Percentiles rank a stretch among this genome's conserved stretches.
phyloP scores from a whole-genome alignment of 495 filamentous ascomycete species.

The Cercophora scortea region DNA sequence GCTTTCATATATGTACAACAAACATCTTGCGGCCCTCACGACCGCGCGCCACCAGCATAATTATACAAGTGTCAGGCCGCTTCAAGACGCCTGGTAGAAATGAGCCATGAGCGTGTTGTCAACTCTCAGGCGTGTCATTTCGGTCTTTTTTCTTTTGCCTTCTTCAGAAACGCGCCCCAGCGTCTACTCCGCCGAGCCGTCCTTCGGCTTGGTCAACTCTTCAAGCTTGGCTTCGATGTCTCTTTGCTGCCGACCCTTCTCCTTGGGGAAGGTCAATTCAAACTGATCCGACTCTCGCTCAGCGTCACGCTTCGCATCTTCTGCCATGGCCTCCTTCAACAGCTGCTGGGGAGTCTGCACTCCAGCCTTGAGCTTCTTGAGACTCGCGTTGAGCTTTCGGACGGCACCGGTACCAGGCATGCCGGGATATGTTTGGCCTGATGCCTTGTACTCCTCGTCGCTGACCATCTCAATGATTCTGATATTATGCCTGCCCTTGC shows the following conservation, averaged over 20 bases:
- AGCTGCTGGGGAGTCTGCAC: slow-evolving; percentile 1
- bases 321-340: slow-evolving; percentile 31
- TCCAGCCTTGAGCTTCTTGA: slow-evolving; percentile 13
- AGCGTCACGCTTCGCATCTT: slow-evolving; percentile 18
- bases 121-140: too few species aligned
- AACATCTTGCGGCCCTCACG: too few species aligned
- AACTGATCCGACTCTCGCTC: not conserved
- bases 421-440: slow-evolving; percentile 37
- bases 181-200: not conserved
- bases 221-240: slow-evolving; percentile 12
- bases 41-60: too few species aligned
- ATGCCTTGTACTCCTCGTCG: slow-evolving; percentile 55
- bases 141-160: not conserved
- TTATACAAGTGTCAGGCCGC: too few species aligned
- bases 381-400: slow-evolving; percentile 18
- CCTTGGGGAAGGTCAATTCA: slow-evolving; percentile 13
- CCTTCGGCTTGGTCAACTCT: slow-evolving; percentile 6
- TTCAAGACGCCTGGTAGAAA: too few species aligned
- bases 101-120: too few species aligned
- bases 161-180: not conserved
- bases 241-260: slow-evolving; percentile 6
- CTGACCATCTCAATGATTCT: slow-evolving; percentile 62
- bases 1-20: too few species aligned
- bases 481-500: slow-evolving; percentile 75
- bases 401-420: slow-evolving; percentile 29